Base-by-base conservation (phyloP, 2,329 filamentous ascomycete genomes). In the Dactylella cylindrospora region DNA sequence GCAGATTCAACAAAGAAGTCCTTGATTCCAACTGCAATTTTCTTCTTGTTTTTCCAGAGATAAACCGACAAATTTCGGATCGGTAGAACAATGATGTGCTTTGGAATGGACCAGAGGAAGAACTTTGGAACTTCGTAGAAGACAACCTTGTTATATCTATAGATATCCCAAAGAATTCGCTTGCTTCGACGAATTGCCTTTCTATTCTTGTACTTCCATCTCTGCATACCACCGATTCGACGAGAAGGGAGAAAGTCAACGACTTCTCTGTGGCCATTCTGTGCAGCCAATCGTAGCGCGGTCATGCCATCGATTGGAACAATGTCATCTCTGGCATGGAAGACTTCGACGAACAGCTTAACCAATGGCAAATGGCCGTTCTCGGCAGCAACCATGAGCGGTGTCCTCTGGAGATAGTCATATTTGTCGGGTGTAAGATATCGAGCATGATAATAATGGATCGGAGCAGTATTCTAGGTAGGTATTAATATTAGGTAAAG, bases 231-330 rank as follows among this genome's bases (percentile, higher is more conserved):
- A n/a, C 52, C 59, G 25, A 38, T 40, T 26, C 59, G 31, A 7
- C 51, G 50, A 33, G 59, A 36, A 43, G 59, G 50, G 23, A 64
- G 52, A n/a, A 28, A 64, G 12, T 64, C 51, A 12, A 64, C 59
- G 7, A 64, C 36, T 36, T 64, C 59, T 12, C 52, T 29, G 10
- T 57, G 59, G 12, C 52, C 52, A 13, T 57, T 51, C n/a, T 35
- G 41, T 8, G 59, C 59, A 5, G 59, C 59, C 15, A 64, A 26
- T 8, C 59, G 51, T 13, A 64, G 32, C 3, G 59, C 50, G 2
- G 45, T 55, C 59, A 64, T 64, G 15, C 59, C 57, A 38, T 64
- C 59, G 9, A 45, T 40, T n/a, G 59, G 51, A 8, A 64, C 39
- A 15, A 64, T 55, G 10, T 57, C 52, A 17, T 64, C 59, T 40